A percentile compares a stretch with the other conserved stretches of the same genome.
Evolutionary conservation across 306 rosid genomes (phyloP).

Genomic region (Begonia masoniana): DNA sequence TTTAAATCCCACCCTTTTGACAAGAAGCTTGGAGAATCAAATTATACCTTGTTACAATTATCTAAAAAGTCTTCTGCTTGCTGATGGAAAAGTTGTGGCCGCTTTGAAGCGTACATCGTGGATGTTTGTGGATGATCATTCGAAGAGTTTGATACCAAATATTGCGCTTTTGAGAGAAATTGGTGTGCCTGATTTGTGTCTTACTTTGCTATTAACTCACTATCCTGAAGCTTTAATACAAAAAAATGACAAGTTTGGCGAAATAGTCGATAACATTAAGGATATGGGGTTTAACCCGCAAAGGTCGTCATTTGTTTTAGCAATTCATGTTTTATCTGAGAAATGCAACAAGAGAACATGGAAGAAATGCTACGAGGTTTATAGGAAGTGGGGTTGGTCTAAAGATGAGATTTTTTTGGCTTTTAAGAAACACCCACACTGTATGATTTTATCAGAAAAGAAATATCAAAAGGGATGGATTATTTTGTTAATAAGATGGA

Average conservation of each 20-base stretch:
- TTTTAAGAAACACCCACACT: slow-evolving; percentile 10
- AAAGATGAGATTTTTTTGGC: slow-evolving; percentile 7
- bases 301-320: slow-evolving; percentile 7
- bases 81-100: not conserved
- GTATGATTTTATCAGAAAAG: slow-evolving; percentile 11
- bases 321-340: slow-evolving; percentile 3
- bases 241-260: slow-evolving; percentile 3
- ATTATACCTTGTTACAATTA: slow-evolving; percentile 13
- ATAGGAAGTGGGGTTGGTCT: slow-evolving; percentile 21
- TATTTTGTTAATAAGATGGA: slow-evolving; percentile 15
- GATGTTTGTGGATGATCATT: not conserved
- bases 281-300: slow-evolving; percentile 12
- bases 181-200: not conserved
- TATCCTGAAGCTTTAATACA: not conserved
- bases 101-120: slow-evolving; percentile 2
- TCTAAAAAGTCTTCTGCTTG: slow-evolving; percentile 5
- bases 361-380: slow-evolving; percentile 8
- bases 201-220: slow-evolving; percentile 6
- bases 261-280: slow-evolving; percentile 2
- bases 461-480: slow-evolving; percentile 11
- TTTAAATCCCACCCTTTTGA: not conserved
- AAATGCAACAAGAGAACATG: slow-evolving; percentile 1
- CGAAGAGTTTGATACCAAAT: slow-evolving; percentile 8
- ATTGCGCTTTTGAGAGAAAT: slow-evolving; percentile 7
- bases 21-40: slow-evolving; percentile 9